Conservation (phyloP, 208 protist genomes). For the Balamuthia mandrillaris region DNA sequence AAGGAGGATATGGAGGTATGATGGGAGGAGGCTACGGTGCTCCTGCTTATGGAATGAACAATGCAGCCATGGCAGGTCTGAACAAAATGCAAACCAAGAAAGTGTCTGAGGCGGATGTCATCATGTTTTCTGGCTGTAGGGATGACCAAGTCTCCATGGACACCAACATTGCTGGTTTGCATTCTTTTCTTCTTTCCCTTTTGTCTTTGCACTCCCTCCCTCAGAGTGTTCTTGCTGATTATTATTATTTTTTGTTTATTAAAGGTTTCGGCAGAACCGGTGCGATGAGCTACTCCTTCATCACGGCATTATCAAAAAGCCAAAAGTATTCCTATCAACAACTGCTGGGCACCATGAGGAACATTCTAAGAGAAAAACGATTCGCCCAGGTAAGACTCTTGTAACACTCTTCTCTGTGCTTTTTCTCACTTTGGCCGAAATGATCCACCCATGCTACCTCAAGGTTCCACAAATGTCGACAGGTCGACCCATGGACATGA, state of each 20-base stretch:
- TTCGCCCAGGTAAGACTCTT: background rate
- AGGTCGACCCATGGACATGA: constrained; percentile 21
- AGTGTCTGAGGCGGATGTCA: background rate
- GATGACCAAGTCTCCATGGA: constrained; percentile 33
- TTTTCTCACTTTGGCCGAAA: background rate
- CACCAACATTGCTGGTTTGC: background rate
- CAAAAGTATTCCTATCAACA: background rate
- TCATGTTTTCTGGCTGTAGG: constrained; percentile 47
- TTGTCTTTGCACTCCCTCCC: background rate
- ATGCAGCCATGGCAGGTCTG: too few species aligned
- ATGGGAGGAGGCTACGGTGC: too few species aligned
- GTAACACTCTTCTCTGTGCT: background rate
- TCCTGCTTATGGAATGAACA: too few species aligned
- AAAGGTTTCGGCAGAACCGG: constrained; percentile 13
- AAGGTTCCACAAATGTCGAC: constrained; percentile 24
- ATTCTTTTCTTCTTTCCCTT: background rate
- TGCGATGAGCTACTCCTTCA: constrained; percentile 31
- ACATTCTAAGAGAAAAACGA: background rate
- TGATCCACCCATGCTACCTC: background rate
- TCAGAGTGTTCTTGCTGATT: background rate
- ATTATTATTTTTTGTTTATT: background rate
- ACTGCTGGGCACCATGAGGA: background rate
- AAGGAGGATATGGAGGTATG: background rate
- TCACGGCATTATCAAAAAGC: background rate
- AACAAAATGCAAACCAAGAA: background rate